These are phyloP conservation scores for Candida incommunis DNA, from an alignment of 805 yeast genomes.

Conservation along the genomic window DNA sequence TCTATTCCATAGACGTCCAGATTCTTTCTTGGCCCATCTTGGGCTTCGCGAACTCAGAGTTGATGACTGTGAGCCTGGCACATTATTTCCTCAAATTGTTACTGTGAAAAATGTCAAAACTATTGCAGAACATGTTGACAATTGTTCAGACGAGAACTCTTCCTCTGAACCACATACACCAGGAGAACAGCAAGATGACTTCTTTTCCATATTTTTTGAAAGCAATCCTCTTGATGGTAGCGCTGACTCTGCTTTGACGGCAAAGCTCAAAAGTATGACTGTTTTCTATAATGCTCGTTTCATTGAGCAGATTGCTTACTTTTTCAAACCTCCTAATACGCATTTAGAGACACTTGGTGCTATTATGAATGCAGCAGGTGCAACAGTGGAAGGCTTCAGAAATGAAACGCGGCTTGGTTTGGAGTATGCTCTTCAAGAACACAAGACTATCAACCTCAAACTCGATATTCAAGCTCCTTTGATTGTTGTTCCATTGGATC, in stretches of 20 bases:
- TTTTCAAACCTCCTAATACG: constrained; percentile 77
- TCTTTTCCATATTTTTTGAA: constrained; percentile 73
- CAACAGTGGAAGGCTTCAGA: constrained; percentile 83
- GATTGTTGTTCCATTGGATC: constrained; percentile 72
- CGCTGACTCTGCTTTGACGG: constrained; percentile 66
- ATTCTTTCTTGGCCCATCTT: constrained; percentile 58
- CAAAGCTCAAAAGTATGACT: constrained; percentile 74
- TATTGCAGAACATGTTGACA: constrained; percentile 6
- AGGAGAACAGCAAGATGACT: constrained; percentile 32
- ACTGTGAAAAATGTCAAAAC: constrained; percentile 40
- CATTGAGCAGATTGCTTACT: constrained; percentile 55
- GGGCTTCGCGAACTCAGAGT: constrained; percentile 70
- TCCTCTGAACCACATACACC: constrained; percentile 2
- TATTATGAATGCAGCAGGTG: constrained; percentile 86
- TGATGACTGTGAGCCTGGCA: constrained; percentile 70
- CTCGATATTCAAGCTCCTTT: constrained; percentile 91
- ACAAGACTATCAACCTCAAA: constrained; percentile 73
- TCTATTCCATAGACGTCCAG: constrained; percentile 61
- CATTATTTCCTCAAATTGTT: constrained; percentile 77
- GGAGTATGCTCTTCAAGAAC: constrained; percentile 88
- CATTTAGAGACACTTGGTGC: constrained; percentile 84
- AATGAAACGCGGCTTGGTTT: constrained; percentile 82
- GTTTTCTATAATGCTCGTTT: constrained; percentile 80
- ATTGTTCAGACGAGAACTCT: neutral
- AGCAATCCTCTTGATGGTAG: constrained; percentile 69